These are phyloP conservation scores for Venustampulla echinocandica DNA, from an alignment of 495 filamentous ascomycete species.

Conservation along the genomic window DNA sequence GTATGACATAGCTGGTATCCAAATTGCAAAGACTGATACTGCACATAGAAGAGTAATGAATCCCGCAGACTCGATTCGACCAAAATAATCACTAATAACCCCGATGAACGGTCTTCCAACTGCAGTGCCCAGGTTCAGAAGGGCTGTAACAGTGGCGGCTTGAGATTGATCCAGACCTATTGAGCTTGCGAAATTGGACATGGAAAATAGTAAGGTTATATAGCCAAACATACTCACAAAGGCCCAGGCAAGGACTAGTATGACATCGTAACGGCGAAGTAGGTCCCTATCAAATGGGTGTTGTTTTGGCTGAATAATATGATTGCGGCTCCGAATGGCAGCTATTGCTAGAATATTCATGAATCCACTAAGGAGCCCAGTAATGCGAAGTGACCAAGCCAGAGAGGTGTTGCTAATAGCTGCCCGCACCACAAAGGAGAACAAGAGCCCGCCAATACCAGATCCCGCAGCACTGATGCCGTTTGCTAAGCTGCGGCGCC, in stretches of 20 bases:
- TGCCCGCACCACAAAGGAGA: constrained; percentile 45
- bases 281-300: constrained; percentile 54
- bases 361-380: constrained; percentile 50
- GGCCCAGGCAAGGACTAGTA: constrained; percentile 59
- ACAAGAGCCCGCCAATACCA: constrained; percentile 66
- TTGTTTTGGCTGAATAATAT: constrained; percentile 52
- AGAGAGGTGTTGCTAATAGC: constrained; percentile 54
- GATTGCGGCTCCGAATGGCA: constrained; percentile 60
- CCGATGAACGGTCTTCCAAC: constrained; percentile 61
- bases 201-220: constrained; percentile 60
- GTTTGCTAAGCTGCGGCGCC: constrained; percentile 60
- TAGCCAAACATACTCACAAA: constrained; percentile 66
- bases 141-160: constrained; percentile 59
- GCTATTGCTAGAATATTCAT: constrained; percentile 50
- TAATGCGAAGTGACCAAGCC: constrained; percentile 59
- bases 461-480: constrained; percentile 63
- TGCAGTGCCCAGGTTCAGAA: constrained; percentile 58
- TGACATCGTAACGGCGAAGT: constrained; percentile 51
- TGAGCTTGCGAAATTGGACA: constrained; percentile 57
- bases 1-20: constrained; percentile 56
- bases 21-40: constrained; percentile 58
- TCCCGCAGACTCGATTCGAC: constrained; percentile 59
- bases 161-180: constrained; percentile 58
- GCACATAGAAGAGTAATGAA: constrained; percentile 49
- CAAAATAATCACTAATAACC: constrained; percentile 53